Evolutionary conservation across 2,329 filamentous ascomycete genomes (phyloP).

Genomic region (Fonsecaea pugnacius): DNA sequence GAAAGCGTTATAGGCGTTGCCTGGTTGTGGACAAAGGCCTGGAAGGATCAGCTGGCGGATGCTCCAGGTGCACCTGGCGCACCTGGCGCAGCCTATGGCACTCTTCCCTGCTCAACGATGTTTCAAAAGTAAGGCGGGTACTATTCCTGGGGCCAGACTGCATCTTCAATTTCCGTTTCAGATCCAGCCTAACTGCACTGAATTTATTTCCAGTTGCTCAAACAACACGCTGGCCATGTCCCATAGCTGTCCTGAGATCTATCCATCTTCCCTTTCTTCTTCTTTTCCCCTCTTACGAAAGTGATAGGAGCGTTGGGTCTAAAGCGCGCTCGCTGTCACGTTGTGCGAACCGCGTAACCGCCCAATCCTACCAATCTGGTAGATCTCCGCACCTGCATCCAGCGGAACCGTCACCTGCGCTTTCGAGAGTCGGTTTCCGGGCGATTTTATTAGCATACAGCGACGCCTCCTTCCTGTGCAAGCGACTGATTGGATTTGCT

Average conservation of each 20-base stretch:
- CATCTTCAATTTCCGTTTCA: constrained; percentile 25
- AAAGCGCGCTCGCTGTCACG: constrained; percentile 3
- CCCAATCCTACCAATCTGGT: not conserved
- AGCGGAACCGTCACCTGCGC: not conserved
- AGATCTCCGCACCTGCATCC: constrained; percentile 1
- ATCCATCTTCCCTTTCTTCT: not conserved
- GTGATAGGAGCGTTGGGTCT: not conserved
- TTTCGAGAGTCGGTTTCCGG: not conserved
- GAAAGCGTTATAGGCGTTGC: not conserved
- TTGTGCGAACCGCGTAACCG: constrained; percentile 7
- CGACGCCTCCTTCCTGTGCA: not conserved
- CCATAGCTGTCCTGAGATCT: constrained; percentile 3
- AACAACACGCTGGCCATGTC: constrained; percentile 1
- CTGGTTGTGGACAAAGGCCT: constrained; percentile 7
- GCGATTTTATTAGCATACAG: not conserved
- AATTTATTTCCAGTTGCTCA: not conserved
- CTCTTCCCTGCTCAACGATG: constrained; percentile 5
- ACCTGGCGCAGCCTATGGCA: not conserved
- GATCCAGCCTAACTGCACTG: constrained; percentile 8
- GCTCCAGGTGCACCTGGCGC: not conserved
- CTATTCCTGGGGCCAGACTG: constrained; percentile 21
- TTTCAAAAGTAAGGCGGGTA: constrained; percentile 10
- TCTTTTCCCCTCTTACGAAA: not conserved
- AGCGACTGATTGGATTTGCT: not conserved
- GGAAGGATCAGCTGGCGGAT: constrained; percentile 18